Base-by-base conservation (phyloP, 768 basidiomycete genomes). In the Baorangia bicolor region DNA sequence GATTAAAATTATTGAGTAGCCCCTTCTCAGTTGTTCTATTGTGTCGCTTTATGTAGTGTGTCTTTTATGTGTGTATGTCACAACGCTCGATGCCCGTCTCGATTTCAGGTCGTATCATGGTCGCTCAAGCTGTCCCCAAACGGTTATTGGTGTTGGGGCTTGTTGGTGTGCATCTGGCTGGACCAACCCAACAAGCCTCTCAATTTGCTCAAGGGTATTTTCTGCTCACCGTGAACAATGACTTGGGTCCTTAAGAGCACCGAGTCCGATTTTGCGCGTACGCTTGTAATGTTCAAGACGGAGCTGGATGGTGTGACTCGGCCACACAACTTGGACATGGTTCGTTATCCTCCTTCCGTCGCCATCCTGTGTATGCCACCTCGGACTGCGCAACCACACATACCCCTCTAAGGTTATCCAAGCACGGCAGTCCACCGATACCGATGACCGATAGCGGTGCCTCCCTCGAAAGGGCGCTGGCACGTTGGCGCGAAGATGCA, bases 1-100 rank as follows among this genome's bases (percentile, higher is more conserved):
- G 41, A 43, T 39, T 47, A 59, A 62, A 43, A 39, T 66, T 69
- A 69, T 67, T 62, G 53, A 27, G 44, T 51, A 51, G 46, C 23
- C n/a, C n/a, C n/a, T 44, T 41, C 34, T 23, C 45, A 21, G 27
- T 49, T 49, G 55, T 53, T 37, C 28, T 49, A 40, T 63, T 53
- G 37, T n/a, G 20, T 35, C 46, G 42, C 16, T 57, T 44, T 41
- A 28, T 62, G 63, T 67, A 57, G 54, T 46, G 37, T 58, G 46
- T 61, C 28, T 18, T 42, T 33, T 27, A 13, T 57, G 16, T 45
- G 40, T 64, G 49, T 56, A 54, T 65, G 52, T 34, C 38, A 27
- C 49, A 33, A 12, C 3, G 23, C 28, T 47, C 38, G 20, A 57
- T 35, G 40, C n/a, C 7, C 4, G 25, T 35, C 33, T 50, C 16